Conservation (phyloP, 2,329 filamentous ascomycete species). For the Fusarium sarcochroum region DNA sequence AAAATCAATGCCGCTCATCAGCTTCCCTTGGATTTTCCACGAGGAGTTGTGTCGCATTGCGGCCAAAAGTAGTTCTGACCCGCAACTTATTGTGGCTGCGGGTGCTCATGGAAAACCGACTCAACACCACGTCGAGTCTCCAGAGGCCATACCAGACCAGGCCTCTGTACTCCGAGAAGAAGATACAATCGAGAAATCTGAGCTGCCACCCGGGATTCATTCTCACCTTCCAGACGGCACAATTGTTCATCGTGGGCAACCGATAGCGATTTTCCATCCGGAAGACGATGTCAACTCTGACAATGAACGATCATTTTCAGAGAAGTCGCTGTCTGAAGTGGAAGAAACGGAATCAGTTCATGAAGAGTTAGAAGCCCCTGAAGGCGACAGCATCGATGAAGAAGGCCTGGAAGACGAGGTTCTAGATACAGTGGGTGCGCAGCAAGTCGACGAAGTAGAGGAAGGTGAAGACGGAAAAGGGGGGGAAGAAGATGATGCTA, state of each 20-base stretch:
- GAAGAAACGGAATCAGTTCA: constrained; percentile 6
- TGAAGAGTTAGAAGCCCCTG: neutral
- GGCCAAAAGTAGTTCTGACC: constrained; percentile 39
- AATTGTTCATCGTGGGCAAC: constrained; percentile 39
- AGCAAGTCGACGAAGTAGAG: constrained; percentile 3
- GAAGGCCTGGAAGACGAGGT: neutral
- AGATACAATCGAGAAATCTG: neutral
- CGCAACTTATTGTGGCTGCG: constrained; percentile 33
- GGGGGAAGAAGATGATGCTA: constrained; percentile 30
- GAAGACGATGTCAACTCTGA: constrained; percentile 10
- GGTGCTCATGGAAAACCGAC: constrained; percentile 23
- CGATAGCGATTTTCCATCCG: constrained; percentile 33
- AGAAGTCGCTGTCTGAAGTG: neutral
- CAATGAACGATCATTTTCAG: neutral
- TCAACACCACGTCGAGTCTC: neutral
- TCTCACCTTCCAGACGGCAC: constrained; percentile 38
- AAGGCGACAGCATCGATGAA: neutral
- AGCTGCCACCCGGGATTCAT: constrained; percentile 20
- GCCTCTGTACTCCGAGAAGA: neutral
- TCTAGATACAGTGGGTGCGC: neutral
- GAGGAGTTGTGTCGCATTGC: constrained; percentile 62
- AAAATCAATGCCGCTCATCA: constrained; percentile 82
- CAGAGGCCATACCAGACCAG: neutral
- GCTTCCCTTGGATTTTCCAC: constrained; percentile 93
- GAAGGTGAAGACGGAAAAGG: constrained; percentile 1